These are phyloP conservation scores for Chimonanthus salicifolius DNA, from an alignment of 164 flowering plant genomes.

Conservation along the genomic window DNA sequence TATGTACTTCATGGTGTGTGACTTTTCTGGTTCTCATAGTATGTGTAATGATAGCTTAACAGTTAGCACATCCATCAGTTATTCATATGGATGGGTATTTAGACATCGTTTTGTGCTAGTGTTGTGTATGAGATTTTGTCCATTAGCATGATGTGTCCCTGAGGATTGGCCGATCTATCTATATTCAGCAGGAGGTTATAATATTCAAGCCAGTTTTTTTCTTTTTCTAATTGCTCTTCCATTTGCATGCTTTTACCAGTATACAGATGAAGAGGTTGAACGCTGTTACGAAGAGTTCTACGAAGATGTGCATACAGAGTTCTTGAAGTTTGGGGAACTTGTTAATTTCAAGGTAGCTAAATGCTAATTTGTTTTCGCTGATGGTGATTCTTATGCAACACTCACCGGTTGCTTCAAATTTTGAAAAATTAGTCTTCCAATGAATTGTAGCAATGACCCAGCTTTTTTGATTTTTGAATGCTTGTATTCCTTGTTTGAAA, in stretches of 20 bases:
- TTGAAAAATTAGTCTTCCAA: not conserved
- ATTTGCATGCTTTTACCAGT: conserved; percentile 35
- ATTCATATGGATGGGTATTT: not conserved
- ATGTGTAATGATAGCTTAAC: no score
- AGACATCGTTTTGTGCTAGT: not conserved
- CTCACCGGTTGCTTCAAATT: not conserved
- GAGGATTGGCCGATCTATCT: not conserved
- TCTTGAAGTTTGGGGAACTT: conserved; percentile 90
- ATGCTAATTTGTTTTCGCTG: not conserved
- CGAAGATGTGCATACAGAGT: conserved; percentile 97
- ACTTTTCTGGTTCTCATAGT: no score
- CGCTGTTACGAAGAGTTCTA: conserved; percentile 84
- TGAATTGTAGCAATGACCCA: not conserved
- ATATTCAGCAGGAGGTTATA: not conserved
- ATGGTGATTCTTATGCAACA: not conserved
- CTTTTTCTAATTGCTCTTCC: no score
- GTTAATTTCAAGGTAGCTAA: conserved; percentile 83
- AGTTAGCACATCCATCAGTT: no score
- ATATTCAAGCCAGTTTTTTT: not conserved
- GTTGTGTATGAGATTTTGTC: not conserved
- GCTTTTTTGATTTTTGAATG: no score
- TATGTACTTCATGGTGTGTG: no score
- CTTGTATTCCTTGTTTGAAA: no score
- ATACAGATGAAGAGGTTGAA: conserved; percentile 89
- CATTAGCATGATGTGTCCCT: not conserved